These are phyloP conservation scores for Podospora appendiculata DNA, from an alignment of 495 filamentous ascomycete genomes.

Conservation along the genomic window DNA sequence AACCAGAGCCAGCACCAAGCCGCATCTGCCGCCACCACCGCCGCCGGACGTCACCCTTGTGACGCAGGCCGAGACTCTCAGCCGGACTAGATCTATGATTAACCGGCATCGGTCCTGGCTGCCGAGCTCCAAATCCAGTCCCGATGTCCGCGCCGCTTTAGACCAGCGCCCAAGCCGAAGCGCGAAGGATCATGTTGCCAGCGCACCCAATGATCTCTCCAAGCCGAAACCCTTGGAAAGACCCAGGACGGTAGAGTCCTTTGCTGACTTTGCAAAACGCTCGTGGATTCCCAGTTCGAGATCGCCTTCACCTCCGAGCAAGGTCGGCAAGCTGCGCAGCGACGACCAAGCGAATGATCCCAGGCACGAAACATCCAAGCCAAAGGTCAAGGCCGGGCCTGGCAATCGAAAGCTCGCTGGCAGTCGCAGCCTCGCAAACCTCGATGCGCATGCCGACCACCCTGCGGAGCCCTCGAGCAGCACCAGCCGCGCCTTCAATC, in stretches of 20 bases:
- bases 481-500: slow-evolving; percentile 18
- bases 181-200: slow-evolving; percentile 17
- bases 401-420: slow-evolving; percentile 17
- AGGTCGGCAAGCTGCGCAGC: slow-evolving; percentile 7
- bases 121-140: slow-evolving; percentile 31
- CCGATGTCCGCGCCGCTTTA: slow-evolving; percentile 18
- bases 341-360: slow-evolving; percentile 2
- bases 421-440: slow-evolving; percentile 20
- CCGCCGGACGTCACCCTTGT: slow-evolving; percentile 1
- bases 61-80: slow-evolving; percentile 18
- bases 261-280: slow-evolving; percentile 58
- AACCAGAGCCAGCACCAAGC: no score
- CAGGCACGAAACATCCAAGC: slow-evolving; percentile 12
- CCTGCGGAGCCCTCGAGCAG: slow-evolving; percentile 20
- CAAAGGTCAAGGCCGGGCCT: slow-evolving; percentile 18
- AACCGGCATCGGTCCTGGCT: slow-evolving; percentile 38
- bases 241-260: slow-evolving; percentile 45
- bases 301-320: slow-evolving; percentile 49
- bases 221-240: slow-evolving; percentile 17
- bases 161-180: slow-evolving; percentile 12
- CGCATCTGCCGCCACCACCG: slow-evolving; percentile 1
- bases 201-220: slow-evolving; percentile 1
- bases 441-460: slow-evolving; percentile 17
- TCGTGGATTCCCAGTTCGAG: slow-evolving; percentile 59
- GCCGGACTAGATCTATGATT: slow-evolving; percentile 29